Conservation (phyloP, 192 early-diverging fungal species). For the Geranomyces michiganensis region DNA sequence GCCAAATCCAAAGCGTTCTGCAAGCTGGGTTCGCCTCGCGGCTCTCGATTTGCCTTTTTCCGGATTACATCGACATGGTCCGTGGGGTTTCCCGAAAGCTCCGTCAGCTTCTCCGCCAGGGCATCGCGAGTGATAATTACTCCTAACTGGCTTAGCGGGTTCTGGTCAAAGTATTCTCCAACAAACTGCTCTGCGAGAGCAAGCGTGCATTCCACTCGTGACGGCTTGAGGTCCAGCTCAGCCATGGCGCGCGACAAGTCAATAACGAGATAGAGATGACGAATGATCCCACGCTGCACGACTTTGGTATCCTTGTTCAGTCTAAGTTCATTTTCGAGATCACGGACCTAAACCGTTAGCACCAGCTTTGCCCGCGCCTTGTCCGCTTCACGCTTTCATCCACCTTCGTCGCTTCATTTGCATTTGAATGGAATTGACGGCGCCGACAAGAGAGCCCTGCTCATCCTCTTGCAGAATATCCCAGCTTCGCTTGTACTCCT, state of each 20-base stretch:
- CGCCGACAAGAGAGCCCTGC: slow-evolving; percentile 76
- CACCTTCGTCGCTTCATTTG: slow-evolving; percentile 64
- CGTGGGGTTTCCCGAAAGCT: slow-evolving; percentile 78
- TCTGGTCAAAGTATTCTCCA: slow-evolving; percentile 93
- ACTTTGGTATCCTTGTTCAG: slow-evolving; percentile 27
- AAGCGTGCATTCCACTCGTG: slow-evolving; percentile 75
- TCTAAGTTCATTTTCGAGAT: slow-evolving; percentile 6
- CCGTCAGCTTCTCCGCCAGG: slow-evolving; percentile 81
- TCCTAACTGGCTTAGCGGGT: slow-evolving; percentile 88
- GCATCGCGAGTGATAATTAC: slow-evolving; percentile 84
- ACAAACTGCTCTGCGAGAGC: slow-evolving; percentile 71
- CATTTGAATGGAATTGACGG: slow-evolving; percentile 72
- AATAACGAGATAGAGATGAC: slow-evolving; percentile 80
- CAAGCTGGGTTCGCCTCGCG: slow-evolving; percentile 84
- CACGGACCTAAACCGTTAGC: background rate
- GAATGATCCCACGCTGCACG: slow-evolving; percentile 54
- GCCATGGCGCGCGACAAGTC: slow-evolving; percentile 85
- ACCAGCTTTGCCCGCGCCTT: background rate
- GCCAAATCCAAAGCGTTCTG: slow-evolving; percentile 92
- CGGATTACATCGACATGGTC: slow-evolving; percentile 78
- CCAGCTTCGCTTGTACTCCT: slow-evolving; percentile 96
- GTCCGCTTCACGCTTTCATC: background rate
- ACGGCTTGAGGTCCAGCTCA: slow-evolving; percentile 82
- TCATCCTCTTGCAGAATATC: slow-evolving; percentile 65
- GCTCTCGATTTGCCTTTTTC: slow-evolving; percentile 66